These are phyloP conservation scores for Phytophthora tentaculata DNA, from an alignment of 352 stramenopile genomes.

Conservation along the genomic window DNA sequence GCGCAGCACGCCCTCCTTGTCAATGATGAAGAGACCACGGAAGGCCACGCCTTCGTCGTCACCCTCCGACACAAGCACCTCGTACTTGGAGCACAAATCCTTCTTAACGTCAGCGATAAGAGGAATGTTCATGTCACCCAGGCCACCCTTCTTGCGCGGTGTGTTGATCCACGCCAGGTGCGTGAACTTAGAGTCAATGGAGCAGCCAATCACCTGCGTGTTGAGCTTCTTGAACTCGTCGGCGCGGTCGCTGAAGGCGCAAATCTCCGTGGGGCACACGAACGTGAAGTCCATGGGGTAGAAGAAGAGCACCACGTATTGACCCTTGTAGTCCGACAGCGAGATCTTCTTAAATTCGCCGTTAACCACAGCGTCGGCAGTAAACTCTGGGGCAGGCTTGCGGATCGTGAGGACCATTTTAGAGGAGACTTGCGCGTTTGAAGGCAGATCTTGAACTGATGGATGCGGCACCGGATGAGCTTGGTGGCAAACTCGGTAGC, in stretches of 20 bases:
- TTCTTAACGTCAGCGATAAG: constrained; percentile 92
- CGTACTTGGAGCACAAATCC: constrained; percentile 82
- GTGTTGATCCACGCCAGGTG: constrained; percentile 92
- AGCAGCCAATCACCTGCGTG: constrained; percentile 76
- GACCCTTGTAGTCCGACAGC: constrained; percentile 87
- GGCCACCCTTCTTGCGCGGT: constrained; percentile 87
- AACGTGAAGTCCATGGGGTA: constrained; percentile 94
- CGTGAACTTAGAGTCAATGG: constrained; percentile 89
- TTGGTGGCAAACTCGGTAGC: constrained; percentile 3
- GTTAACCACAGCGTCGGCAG: constrained; percentile 78
- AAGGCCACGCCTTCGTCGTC: constrained; percentile 81
- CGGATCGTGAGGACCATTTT: constrained; percentile 73
- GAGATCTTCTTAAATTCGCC: constrained; percentile 86
- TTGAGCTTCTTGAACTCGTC: constrained; percentile 85
- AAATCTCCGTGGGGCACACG: constrained; percentile 93
- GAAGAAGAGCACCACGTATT: constrained; percentile 94
- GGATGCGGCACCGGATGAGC: neutral
- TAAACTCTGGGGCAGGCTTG: constrained; percentile 77
- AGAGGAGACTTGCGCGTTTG: constrained; percentile 1
- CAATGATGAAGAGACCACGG: constrained; percentile 92
- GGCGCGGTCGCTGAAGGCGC: constrained; percentile 83
- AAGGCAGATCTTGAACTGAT: constrained; percentile 25
- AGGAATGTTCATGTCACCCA: constrained; percentile 92
- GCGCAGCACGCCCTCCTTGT: constrained; percentile 78
- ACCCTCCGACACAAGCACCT: constrained; percentile 75